Evolutionary conservation across 2,329 filamentous ascomycete species (phyloP).

Genomic region (Phaeosphaeriaceae sp.): DNA sequence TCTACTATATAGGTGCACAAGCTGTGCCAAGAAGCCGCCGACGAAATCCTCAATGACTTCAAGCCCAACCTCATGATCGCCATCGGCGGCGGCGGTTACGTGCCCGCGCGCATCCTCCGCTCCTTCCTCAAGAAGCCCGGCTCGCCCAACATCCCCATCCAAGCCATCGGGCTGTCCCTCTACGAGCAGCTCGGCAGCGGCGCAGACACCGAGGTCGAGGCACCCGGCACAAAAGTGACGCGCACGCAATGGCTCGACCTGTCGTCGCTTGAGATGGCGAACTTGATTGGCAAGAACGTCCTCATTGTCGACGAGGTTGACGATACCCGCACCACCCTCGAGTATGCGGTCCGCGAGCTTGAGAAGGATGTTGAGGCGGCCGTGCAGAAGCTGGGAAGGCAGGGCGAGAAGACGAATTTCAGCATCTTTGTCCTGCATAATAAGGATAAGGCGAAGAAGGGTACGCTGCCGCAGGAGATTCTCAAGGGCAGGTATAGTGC

Average conservation of each 20-base stretch:
- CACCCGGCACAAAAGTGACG: slow-evolving; percentile 89
- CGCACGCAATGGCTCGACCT: slow-evolving; percentile 98
- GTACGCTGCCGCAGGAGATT: slow-evolving; percentile 79
- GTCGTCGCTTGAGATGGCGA: slow-evolving; percentile 82
- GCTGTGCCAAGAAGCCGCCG: slow-evolving; percentile 87
- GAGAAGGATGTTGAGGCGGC: slow-evolving; percentile 92
- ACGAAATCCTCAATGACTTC: slow-evolving; percentile 81
- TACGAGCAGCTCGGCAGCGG: slow-evolving; percentile 84
- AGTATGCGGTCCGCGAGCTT: slow-evolving; percentile 91
- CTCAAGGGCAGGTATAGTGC: slow-evolving; percentile 80
- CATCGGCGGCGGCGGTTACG: slow-evolving; percentile 96
- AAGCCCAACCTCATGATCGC: slow-evolving; percentile 97
- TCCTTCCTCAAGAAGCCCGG: slow-evolving; percentile 94
- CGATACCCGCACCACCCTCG: slow-evolving; percentile 90
- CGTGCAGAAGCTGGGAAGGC: slow-evolving; percentile 72
- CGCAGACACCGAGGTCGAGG: slow-evolving; percentile 72
- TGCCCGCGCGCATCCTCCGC: slow-evolving; percentile 93
- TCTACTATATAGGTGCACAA: slow-evolving; percentile 79
- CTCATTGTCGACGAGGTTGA: slow-evolving; percentile 96
- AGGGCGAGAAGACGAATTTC: slow-evolving; percentile 81
- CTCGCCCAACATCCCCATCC: slow-evolving; percentile 94
- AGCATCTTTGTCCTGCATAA: slow-evolving; percentile 97
- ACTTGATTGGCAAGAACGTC: slow-evolving; percentile 88
- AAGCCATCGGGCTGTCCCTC: slow-evolving; percentile 96
- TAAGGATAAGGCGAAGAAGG: slow-evolving; percentile 98